These are phyloP conservation scores for Logfia minima DNA, from an alignment of 129 eudicot species.

Conservation along the genomic window DNA sequence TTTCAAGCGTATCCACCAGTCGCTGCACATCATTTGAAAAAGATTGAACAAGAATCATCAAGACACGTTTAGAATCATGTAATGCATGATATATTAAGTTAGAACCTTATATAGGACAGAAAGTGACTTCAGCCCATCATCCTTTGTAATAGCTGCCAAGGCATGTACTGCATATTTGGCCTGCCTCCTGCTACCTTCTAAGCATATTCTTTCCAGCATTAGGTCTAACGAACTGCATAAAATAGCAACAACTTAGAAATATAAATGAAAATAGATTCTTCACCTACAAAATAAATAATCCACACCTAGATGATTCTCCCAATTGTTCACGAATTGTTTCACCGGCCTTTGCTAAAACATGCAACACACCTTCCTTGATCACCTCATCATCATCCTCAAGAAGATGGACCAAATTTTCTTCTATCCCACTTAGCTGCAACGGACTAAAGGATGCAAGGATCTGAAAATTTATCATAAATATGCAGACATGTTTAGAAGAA, in stretches of 20 bases:
- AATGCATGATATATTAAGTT: background rate
- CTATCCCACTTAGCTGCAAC: slow-evolving; percentile 68
- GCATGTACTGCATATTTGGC: slow-evolving; percentile 96
- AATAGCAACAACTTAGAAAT: slow-evolving; percentile 1
- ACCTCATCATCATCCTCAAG: slow-evolving; percentile 88
- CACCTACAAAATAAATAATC: background rate
- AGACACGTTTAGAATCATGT: slow-evolving; percentile 8
- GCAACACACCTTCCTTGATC: slow-evolving; percentile 86
- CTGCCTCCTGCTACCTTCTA: slow-evolving; percentile 92
- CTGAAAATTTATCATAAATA: slow-evolving; percentile 38
- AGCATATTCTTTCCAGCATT: slow-evolving; percentile 84
- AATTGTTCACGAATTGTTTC: slow-evolving; percentile 79
- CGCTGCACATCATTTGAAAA: slow-evolving; percentile 50
- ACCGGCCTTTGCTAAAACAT: slow-evolving; percentile 88
- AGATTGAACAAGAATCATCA: slow-evolving; percentile 4
- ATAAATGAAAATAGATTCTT: slow-evolving; percentile 2
- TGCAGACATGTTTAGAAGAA: background rate
- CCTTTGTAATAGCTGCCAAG: slow-evolving; percentile 88
- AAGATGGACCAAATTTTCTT: slow-evolving; percentile 71
- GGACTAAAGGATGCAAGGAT: slow-evolving; percentile 80
- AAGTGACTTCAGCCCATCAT: slow-evolving; percentile 89
- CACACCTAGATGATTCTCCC: slow-evolving; percentile 88
- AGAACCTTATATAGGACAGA: slow-evolving; percentile 93
- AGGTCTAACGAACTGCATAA: slow-evolving; percentile 81
- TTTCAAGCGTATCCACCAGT: slow-evolving; percentile 83